Conservation (phyloP, 2,329 filamentous ascomycete genomes). For the Scytalidium lignicola region DNA sequence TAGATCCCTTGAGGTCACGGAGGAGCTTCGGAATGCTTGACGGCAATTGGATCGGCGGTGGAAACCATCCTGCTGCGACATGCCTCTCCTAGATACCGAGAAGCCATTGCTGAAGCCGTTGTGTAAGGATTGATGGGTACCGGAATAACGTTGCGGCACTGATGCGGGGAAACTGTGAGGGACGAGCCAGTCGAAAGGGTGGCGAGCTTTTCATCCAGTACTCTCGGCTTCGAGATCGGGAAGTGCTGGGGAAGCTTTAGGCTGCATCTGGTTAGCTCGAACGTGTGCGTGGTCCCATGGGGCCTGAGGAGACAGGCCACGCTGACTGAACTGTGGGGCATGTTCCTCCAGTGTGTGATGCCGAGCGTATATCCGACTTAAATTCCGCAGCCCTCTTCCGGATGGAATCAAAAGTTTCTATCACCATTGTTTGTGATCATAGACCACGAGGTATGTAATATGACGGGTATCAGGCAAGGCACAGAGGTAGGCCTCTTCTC, state of each 20-base stretch:
- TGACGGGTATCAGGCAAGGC: too few relatives aligned
- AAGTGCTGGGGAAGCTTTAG: not conserved
- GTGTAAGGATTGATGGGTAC: not conserved
- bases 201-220: not conserved
- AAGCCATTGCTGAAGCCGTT: slow-evolving; percentile 1
- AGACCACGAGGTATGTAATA: too few relatives aligned
- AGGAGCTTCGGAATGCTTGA: slow-evolving; percentile 11
- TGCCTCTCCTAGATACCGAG: slow-evolving; percentile 6
- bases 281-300: not conserved
- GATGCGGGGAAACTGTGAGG: not conserved
- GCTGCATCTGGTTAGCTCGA: not conserved
- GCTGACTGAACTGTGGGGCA: not conserved
- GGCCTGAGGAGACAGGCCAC: not conserved
- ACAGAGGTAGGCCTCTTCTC: too few relatives aligned
- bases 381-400: too few relatives aligned
- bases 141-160: slow-evolving; percentile 1
- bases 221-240: not conserved
- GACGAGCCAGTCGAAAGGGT: not conserved
- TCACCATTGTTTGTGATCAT: too few relatives aligned
- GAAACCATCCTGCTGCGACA: slow-evolving; percentile 3
- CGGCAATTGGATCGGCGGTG: slow-evolving; percentile 16
- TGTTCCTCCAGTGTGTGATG: too few relatives aligned
- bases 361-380: too few relatives aligned
- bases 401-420: too few relatives aligned
- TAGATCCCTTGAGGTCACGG: not conserved